phyloP scores from a whole-genome alignment of 2,329 filamentous ascomycete genomes.

The Rutstroemia sp. region DNA sequence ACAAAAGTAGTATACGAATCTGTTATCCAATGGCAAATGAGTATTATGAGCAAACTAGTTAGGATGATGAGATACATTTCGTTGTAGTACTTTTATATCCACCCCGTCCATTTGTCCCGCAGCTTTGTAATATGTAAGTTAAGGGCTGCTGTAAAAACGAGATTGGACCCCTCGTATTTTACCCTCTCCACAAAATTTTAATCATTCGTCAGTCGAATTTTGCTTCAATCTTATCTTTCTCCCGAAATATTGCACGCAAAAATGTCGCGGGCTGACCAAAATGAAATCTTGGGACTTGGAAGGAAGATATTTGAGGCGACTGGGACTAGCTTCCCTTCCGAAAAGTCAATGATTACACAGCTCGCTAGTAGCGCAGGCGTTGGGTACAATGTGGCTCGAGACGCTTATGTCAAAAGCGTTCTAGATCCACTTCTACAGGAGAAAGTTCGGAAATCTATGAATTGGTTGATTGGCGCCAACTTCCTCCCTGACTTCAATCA shows the following conservation, averaged over 20 bases:
- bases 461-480: constrained; percentile 9
- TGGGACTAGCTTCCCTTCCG: constrained; percentile 7
- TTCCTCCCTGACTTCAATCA: constrained; percentile 10
- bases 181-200: too few species aligned
- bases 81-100: too few species aligned
- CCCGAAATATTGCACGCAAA: not conserved
- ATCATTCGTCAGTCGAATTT: not conserved
- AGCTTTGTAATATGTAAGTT: too few species aligned
- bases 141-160: too few species aligned
- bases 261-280: constrained; percentile 9
- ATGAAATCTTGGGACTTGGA: constrained; percentile 9
- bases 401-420: constrained; percentile 12
- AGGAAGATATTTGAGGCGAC: constrained; percentile 10
- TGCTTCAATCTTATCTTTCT: not conserved
- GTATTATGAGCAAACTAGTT: too few species aligned
- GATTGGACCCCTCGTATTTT: too few species aligned
- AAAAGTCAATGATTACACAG: constrained; percentile 11
- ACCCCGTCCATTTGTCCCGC: too few species aligned
- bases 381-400: constrained; percentile 10
- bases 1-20: too few species aligned
- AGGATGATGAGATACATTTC: too few species aligned
- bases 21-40: too few species aligned
- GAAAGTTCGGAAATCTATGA: constrained; percentile 13
- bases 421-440: constrained; percentile 11
- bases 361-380: constrained; percentile 10